phyloP scores from a whole-genome alignment of 2,329 filamentous ascomycete genomes.

The Fusarium sambucinum region DNA sequence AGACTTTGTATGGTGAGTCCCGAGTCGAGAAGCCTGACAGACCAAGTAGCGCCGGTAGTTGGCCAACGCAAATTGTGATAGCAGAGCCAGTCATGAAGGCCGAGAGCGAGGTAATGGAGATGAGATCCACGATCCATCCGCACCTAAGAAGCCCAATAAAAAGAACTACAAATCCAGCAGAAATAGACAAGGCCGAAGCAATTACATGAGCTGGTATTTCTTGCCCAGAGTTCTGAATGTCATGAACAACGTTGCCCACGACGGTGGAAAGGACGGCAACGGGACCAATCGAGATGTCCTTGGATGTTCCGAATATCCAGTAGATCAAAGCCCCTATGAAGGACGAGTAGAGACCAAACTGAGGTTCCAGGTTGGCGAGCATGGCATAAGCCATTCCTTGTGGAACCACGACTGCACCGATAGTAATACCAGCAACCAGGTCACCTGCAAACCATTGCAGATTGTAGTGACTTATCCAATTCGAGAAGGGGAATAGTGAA shows the following conservation, averaged over 20 bases:
- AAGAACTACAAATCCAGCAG: slow-evolving; percentile 81
- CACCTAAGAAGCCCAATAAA: slow-evolving; percentile 82
- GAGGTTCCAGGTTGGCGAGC: slow-evolving; percentile 80
- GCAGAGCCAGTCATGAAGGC: slow-evolving; percentile 98
- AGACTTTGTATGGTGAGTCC: slow-evolving; percentile 81
- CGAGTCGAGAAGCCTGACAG: slow-evolving; percentile 80
- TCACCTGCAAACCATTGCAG: slow-evolving; percentile 89
- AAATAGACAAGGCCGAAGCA: slow-evolving; percentile 81
- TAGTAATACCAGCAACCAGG: slow-evolving; percentile 78
- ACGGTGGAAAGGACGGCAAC: slow-evolving; percentile 96
- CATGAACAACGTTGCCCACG: slow-evolving; percentile 81
- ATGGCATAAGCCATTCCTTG: slow-evolving; percentile 96
- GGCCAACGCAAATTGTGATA: slow-evolving; percentile 86
- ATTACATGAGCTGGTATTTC: slow-evolving; percentile 73
- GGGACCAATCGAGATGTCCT: slow-evolving; percentile 97
- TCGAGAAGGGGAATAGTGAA: slow-evolving; percentile 85
- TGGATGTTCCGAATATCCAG: slow-evolving; percentile 98
- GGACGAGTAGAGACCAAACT: slow-evolving; percentile 87
- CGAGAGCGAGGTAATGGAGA: slow-evolving; percentile 88
- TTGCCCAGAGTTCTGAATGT: slow-evolving; percentile 69
- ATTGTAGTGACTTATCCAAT: slow-evolving; percentile 94
- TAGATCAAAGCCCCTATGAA: slow-evolving; percentile 96
- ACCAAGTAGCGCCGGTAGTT: slow-evolving; percentile 85
- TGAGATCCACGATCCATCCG: slow-evolving; percentile 93
- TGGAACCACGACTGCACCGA: slow-evolving; percentile 82